phyloP scores from a whole-genome alignment of 306 rosid species.

The Arachis hypogaea region DNA sequence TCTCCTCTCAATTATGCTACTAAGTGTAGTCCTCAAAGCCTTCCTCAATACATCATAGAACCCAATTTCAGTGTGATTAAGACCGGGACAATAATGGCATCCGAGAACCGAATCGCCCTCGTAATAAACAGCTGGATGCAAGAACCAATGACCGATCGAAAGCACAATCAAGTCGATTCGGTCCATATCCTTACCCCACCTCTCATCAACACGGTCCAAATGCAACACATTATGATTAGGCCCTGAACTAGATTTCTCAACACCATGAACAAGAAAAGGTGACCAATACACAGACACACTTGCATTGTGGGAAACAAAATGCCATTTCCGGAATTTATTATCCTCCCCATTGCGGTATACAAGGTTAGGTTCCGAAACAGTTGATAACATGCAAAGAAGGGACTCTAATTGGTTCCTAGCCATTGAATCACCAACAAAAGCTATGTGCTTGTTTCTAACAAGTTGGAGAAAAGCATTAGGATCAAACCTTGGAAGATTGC shows the following conservation, averaged over 20 bases:
- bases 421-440: slow-evolving; percentile 93
- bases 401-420: slow-evolving; percentile 97
- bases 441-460: slow-evolving; percentile 65
- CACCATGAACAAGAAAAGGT: slow-evolving; percentile 81
- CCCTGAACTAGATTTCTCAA: slow-evolving; percentile 62
- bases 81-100: slow-evolving; percentile 83
- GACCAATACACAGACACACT: slow-evolving; percentile 83
- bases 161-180: slow-evolving; percentile 59
- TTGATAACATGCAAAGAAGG: slow-evolving; percentile 79
- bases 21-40: slow-evolving; percentile 66
- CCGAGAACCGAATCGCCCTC: slow-evolving; percentile 69
- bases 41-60: slow-evolving; percentile 80
- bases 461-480: slow-evolving; percentile 65
- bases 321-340: slow-evolving; percentile 73
- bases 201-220: slow-evolving; percentile 77
- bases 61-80: slow-evolving; percentile 81
- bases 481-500: slow-evolving; percentile 77
- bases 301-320: slow-evolving; percentile 61
- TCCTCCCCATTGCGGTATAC: slow-evolving; percentile 59
- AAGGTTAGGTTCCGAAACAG: slow-evolving; percentile 62
- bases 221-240: slow-evolving; percentile 59
- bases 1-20: slow-evolving; percentile 55
- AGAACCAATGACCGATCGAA: slow-evolving; percentile 91
- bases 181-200: slow-evolving; percentile 69
- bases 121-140: slow-evolving; percentile 82